phyloP scores from a whole-genome alignment of 179 eudicot genomes.

The Camellia oleifera region DNA sequence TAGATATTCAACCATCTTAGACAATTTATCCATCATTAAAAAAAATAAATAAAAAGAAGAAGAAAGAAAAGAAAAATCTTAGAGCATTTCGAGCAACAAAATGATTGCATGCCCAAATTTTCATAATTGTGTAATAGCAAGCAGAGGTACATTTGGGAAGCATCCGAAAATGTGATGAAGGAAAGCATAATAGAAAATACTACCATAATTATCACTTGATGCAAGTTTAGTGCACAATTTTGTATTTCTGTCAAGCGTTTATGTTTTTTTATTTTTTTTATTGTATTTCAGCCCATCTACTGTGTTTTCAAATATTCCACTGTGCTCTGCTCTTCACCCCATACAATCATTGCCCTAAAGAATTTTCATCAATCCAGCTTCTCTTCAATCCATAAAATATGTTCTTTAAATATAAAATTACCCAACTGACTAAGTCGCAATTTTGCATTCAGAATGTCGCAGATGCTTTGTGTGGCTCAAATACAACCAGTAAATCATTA shows the following conservation, averaged over 20 bases:
- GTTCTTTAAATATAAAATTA: not conserved
- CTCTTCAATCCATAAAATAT: not conserved
- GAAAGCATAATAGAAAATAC: slow-evolving; percentile 1
- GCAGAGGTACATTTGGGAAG: not conserved
- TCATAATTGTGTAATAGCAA: not conserved
- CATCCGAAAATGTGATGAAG: not conserved
- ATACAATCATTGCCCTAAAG: not conserved
- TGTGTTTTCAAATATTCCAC: not conserved
- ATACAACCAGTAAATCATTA: not conserved
- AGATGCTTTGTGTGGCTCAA: not conserved
- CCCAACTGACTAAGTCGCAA: not conserved
- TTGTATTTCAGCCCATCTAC: not conserved
- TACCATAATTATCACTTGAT: not conserved
- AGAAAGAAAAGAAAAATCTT: not conserved
- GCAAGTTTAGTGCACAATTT: not conserved
- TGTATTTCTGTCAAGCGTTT: not conserved
- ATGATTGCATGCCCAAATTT: not conserved
- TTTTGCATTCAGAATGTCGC: not conserved
- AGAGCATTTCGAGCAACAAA: not conserved
- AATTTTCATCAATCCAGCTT: not conserved
- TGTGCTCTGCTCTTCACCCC: not conserved
- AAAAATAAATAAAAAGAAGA: not conserved
- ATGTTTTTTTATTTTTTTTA: not conserved
- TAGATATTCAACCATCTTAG: slow-evolving; percentile 1
- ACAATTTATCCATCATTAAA: not conserved